Conservation (phyloP, 257 asterid genomes). For the Rauvolfia tetraphylla region DNA sequence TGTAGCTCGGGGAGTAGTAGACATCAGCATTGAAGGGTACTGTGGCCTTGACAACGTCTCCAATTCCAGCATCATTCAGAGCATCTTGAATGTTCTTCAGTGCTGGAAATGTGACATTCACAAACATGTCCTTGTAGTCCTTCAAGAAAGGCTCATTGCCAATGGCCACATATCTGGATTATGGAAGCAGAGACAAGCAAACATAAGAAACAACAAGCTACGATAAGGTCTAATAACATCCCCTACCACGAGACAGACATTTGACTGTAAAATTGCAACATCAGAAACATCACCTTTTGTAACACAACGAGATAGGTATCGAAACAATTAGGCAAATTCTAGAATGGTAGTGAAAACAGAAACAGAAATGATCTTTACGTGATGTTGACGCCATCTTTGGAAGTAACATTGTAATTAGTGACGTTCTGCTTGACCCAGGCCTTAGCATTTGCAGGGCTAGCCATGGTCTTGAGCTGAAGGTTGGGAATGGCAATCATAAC, state of each 20-base stretch:
- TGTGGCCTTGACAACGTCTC: constrained; percentile 2
- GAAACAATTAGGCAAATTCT: background rate
- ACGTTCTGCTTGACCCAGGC: constrained; percentile 35
- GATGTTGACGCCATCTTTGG: constrained; percentile 35
- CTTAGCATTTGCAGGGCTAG: constrained; percentile 18
- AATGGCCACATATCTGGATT: constrained; percentile 5
- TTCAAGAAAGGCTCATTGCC: constrained; percentile 18
- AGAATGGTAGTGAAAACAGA: background rate
- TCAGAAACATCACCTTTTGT: no score
- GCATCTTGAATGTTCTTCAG: constrained; percentile 18
- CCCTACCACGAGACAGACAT: no score
- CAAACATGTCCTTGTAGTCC: background rate
- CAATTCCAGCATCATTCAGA: constrained; percentile 14
- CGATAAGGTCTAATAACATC: no score
- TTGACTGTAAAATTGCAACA: no score
- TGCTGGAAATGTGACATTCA: constrained; percentile 10
- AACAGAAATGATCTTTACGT: constrained; percentile 23
- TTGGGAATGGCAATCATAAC: constrained; percentile 40
- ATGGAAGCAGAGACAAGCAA: no score
- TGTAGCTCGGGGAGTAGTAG: background rate
- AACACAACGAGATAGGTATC: no score
- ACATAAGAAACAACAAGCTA: no score
- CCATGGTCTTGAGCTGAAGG: constrained; percentile 17
- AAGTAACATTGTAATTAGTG: constrained; percentile 22
- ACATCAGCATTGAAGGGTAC: constrained; percentile 19